Base-by-base conservation (phyloP, 495 filamentous ascomycete species). In the Stereocaulon alpinum region DNA sequence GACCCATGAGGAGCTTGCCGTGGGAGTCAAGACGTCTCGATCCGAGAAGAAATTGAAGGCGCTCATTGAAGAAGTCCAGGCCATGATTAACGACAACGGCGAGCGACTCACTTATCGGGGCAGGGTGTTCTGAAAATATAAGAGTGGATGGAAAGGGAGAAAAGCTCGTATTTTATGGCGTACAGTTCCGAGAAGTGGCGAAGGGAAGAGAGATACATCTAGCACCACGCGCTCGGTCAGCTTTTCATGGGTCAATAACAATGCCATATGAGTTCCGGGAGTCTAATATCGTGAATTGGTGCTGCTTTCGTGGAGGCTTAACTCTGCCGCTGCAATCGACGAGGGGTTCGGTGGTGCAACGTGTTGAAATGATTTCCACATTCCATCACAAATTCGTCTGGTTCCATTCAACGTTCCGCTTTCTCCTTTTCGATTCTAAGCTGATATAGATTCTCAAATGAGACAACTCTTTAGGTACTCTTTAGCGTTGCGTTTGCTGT, bases 1-100 rank as follows among this genome's bases (percentile, higher is more conserved):
- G n/a, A 27, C 34, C 18, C 51, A 54, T 24, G 43, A 57, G 55
- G 40, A 47, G 30, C n/a, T 27, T n/a, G 51, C 51, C 9, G 30
- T 54, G 2, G 51, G 30, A 41, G 30, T 22, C 18, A 32, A 18
- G 18, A 54, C 51, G 15, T 40, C 34, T 6, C 20, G 51, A 15
- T 41, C 55, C 4, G 42, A 17, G 55, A 17, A 29, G 15, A 34
- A 20, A n/a, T 20, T 12, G 5, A 59, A 54, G 20, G 20, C 20
- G 34, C 12, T 12, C 34, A 9, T 37, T 37, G 5, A 37, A 9
- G 34, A 37, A 11, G 32, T 37, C 32, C 32, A 37, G 32, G 32
- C 11, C 6, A 37, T 10, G 34, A 37, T 37, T 3, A 12, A 37
- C 4, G 34, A 37, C 34, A 37, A 37, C 12, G 12, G 34, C 7